Evolutionary conservation across 2,329 filamentous ascomycete genomes (phyloP), one percentile per base, ranked within the genome.

Genomic region (Calonectria pseudoturangicola): DNA sequence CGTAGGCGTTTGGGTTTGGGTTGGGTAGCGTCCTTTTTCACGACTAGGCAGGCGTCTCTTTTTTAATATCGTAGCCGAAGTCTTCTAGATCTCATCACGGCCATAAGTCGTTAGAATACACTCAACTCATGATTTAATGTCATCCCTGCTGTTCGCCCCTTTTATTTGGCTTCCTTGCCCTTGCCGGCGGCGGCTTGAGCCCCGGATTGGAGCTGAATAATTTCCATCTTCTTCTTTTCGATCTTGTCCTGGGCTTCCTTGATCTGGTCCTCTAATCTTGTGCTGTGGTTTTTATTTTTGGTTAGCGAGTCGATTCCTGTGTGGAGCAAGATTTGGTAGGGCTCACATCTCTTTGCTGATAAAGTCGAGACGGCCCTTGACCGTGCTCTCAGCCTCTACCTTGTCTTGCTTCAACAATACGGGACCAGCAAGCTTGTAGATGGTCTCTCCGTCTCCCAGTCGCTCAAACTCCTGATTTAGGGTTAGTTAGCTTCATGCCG

Each of bases 351-450:
- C 96, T 81, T 96, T 95, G 76, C 93, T 90, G 77, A 99, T 99
- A 81, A 96, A 98, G 77, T 98, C 95, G 64, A 99, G 84, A 28
- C 97, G 92, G 25, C 95, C 95, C 79, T 97, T 95, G 21, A 99
- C 97, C 0, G 95, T 96, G 88, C 94, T 93, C 76, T 95, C 92
- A 0, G 97, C 97, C 83, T 99, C 97, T 2, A 91, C 87, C 84
- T 94, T 96, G 71, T 98, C 97, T 85, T 99, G 97, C 88, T 98
- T 98, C 81, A 99, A 85, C 45, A 99, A 87, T 8, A 98, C 94
- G 0, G 97, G 97, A 0, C 97, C 97, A 58, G 98, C 92, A 50
- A 98, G 91, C 86, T 98, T 99, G 91, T 98, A 99, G 84, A 99
- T 98, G 75, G 92, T 95, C 81, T 97, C 94, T 78, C 93, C 93